Evolutionary conservation across 225 moss, liverwort and hornwort genomes (phyloP).

Genomic region (Asterella californica): DNA sequence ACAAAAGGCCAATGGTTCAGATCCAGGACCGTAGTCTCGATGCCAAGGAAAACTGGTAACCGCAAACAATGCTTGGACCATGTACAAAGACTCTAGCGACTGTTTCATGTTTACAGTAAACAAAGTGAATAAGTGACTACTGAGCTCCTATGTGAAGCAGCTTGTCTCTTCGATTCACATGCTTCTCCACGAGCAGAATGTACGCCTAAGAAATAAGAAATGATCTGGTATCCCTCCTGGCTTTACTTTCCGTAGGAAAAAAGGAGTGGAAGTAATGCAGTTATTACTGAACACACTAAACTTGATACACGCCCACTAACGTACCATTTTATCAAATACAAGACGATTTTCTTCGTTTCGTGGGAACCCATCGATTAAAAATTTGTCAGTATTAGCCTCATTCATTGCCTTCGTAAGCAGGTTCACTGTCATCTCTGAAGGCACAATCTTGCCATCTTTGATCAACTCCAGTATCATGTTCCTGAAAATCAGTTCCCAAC

Average conservation of each 20-base stretch:
- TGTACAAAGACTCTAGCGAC: background rate
- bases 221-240: too few relatives aligned
- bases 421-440: conserved; percentile 90
- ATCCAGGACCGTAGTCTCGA: background rate
- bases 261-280: background rate
- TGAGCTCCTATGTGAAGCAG: background rate
- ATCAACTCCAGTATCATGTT: conserved; percentile 95
- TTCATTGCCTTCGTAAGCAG: conserved; percentile 87
- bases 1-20: too few relatives aligned
- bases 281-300: background rate
- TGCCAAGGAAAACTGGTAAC: background rate
- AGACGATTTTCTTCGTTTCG: conserved; percentile 87
- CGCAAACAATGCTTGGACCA: background rate
- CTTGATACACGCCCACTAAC: background rate
- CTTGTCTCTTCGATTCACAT: too few relatives aligned
- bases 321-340: conserved; percentile 78
- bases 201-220: background rate
- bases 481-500: conserved; percentile 33
- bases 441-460: conserved; percentile 93
- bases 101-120: background rate
- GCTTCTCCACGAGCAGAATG: background rate
- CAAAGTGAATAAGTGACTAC: background rate
- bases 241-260: too few relatives aligned
- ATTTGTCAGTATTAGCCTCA: conserved; percentile 73
- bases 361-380: conserved; percentile 95